Conservation (phyloP, 2,329 filamentous ascomycete genomes). For the Penicillium sp. region DNA sequence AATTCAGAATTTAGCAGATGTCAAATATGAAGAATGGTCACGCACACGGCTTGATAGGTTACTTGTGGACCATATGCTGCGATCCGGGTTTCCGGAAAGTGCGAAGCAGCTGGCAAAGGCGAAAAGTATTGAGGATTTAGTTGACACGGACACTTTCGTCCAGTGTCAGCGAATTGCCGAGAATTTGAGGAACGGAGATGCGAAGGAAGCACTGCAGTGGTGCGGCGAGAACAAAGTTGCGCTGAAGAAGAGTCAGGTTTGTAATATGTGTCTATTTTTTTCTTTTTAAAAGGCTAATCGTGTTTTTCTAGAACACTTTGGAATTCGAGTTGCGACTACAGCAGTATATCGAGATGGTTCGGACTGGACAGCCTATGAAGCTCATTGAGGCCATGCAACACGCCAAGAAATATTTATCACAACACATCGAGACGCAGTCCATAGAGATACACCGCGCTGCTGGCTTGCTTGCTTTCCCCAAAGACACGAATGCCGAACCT, state of each 20-base stretch:
- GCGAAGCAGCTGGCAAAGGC: slow-evolving; percentile 71
- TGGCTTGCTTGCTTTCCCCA: slow-evolving; percentile 72
- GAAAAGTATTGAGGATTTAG: slow-evolving; percentile 72
- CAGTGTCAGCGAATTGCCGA: slow-evolving; percentile 74
- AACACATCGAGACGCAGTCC: slow-evolving; percentile 65
- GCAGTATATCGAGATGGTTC: slow-evolving; percentile 88
- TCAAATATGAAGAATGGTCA: slow-evolving; percentile 91
- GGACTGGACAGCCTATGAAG: slow-evolving; percentile 61
- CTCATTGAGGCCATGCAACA: slow-evolving; percentile 74
- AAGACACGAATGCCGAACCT: slow-evolving; percentile 56
- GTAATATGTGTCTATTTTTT: slow-evolving; percentile 23
- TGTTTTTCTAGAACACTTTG: slow-evolving; percentile 61
- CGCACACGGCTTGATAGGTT: slow-evolving; percentile 75
- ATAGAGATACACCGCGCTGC: slow-evolving; percentile 68
- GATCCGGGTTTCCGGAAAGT: slow-evolving; percentile 75
- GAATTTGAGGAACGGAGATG: slow-evolving; percentile 65
- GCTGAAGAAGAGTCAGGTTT: slow-evolving; percentile 77
- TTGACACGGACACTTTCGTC: slow-evolving; percentile 85
- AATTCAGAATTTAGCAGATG: slow-evolving; percentile 79
- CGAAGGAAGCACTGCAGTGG: slow-evolving; percentile 79
- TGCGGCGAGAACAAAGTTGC: slow-evolving; percentile 91
- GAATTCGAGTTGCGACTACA: slow-evolving; percentile 93
- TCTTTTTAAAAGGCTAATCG: not conserved
- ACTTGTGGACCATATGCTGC: slow-evolving; percentile 86
- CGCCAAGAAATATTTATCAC: slow-evolving; percentile 74